A percentile compares a stretch with the other conserved stretches of the same genome.
phyloP scores from a whole-genome alignment of 352 stramenopile species.

The Phytophthora europaea region DNA sequence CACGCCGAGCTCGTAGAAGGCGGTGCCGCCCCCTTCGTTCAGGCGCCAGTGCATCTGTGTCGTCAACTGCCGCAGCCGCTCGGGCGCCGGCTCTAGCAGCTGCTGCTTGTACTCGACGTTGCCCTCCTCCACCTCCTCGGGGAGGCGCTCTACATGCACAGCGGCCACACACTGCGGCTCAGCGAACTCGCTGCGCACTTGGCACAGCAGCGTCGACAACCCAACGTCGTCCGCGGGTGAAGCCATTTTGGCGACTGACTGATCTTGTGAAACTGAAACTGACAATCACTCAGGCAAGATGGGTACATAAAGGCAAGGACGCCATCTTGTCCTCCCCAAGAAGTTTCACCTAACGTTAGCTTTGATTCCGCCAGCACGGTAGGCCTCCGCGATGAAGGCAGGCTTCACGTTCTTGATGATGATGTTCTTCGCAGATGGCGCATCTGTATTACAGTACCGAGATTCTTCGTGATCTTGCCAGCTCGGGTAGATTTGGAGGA shows the following conservation, averaged over 20 bases:
- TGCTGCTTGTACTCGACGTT: conserved; percentile 94
- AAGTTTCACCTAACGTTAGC: neutral
- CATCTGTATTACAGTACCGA: no score
- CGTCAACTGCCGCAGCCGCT: conserved; percentile 86
- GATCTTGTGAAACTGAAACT: conserved; percentile 2
- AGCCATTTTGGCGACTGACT: conserved; percentile 31
- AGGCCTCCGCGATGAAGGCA: no score
- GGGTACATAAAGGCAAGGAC: conserved; percentile 3
- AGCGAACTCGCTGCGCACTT: conserved; percentile 38
- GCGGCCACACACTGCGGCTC: neutral
- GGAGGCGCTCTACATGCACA: conserved; percentile 32
- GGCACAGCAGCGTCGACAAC: conserved; percentile 29
- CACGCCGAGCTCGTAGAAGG: conserved; percentile 91
- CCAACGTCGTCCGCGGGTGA: conserved; percentile 26
- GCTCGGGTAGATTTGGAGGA: no score
- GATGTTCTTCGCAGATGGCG: no score
- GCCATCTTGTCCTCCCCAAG: neutral
- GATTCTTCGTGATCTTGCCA: no score
- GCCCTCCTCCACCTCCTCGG: conserved; percentile 89
- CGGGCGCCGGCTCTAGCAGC: conserved; percentile 74
- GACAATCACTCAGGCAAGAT: conserved; percentile 7
- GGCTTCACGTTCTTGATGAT: no score
- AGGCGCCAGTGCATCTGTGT: conserved; percentile 93
- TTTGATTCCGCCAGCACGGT: neutral
- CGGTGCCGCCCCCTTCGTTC: conserved; percentile 86